A percentile compares a stretch with the other conserved stretches of the same genome.
phyloP scores from a whole-genome alignment of 257 asterid species.

The Cordia subcordata region DNA sequence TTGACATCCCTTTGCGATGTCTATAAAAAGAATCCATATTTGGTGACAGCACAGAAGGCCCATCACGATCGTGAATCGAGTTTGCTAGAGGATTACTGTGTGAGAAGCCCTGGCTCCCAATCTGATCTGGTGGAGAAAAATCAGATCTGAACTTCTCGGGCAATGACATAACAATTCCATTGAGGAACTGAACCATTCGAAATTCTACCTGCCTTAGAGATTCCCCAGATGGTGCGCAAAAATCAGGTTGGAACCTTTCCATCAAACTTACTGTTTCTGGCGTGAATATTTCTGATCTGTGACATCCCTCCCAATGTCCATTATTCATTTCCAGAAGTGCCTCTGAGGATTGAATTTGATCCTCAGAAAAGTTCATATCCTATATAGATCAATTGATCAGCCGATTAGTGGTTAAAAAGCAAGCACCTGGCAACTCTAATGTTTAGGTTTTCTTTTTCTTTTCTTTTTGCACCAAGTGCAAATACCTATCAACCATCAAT shows the following conservation, averaged over 20 bases:
- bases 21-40: constrained; percentile 55
- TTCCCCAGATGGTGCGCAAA: constrained; percentile 86
- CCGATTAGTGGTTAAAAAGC: neutral
- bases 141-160: constrained; percentile 70
- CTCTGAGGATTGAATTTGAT: constrained; percentile 72
- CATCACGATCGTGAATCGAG: constrained; percentile 42
- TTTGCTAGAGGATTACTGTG: constrained; percentile 26
- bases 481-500: no score
- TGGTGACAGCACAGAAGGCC: constrained; percentile 39
- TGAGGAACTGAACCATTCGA: constrained; percentile 92
- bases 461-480: no score
- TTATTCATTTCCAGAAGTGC: constrained; percentile 85
- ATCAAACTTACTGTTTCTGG: constrained; percentile 60
- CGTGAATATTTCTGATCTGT: constrained; percentile 66
- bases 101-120: constrained; percentile 36
- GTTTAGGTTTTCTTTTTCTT: neutral
- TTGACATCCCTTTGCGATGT: constrained; percentile 43
- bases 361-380: constrained; percentile 83
- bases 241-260: constrained; percentile 87
- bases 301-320: constrained; percentile 98
- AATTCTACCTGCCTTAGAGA: constrained; percentile 93
- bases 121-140: constrained; percentile 65
- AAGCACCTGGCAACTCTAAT: neutral
- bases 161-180: constrained; percentile 50
- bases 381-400: constrained; percentile 19